phyloP scores from a whole-genome alignment of 2,329 filamentous ascomycete species.

The Torrubiella hemipterigena region DNA sequence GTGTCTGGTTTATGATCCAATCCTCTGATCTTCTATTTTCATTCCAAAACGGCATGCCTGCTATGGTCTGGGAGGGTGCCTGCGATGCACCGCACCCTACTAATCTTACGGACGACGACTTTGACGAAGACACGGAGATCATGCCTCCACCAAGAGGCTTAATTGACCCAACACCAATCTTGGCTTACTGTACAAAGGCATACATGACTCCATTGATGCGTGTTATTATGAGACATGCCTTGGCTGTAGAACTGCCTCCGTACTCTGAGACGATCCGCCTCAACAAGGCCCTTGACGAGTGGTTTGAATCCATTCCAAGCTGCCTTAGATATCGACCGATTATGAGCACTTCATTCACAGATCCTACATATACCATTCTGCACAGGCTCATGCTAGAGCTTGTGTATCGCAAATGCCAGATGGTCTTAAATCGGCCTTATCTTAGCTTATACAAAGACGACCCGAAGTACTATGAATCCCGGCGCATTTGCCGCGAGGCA shows the following conservation, averaged over 20 bases:
- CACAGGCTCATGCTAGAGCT: conserved; percentile 35
- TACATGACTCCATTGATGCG: conserved; percentile 29
- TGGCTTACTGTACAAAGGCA: conserved; percentile 31
- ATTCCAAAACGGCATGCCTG: conserved; percentile 40
- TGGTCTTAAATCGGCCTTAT: conserved; percentile 37
- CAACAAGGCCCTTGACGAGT: conserved; percentile 26
- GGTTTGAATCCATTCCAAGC: conserved; percentile 21
- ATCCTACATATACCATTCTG: conserved; percentile 32
- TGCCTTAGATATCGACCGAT: conserved; percentile 29
- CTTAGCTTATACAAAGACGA: conserved; percentile 27
- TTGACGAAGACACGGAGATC: conserved; percentile 30
- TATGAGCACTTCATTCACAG: conserved; percentile 27
- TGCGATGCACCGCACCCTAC: conserved; percentile 32
- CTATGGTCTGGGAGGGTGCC: conserved; percentile 33
- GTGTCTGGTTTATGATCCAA: conserved; percentile 35
- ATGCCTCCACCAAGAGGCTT: conserved; percentile 29
- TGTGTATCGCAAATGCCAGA: conserved; percentile 35
- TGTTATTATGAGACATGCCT: conserved; percentile 27
- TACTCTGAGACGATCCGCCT: conserved; percentile 23
- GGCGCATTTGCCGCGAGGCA: conserved; percentile 27
- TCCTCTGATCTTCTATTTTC: conserved; percentile 35
- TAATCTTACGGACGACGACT: conserved; percentile 38
- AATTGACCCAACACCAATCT: conserved; percentile 28
- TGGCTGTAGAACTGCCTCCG: conserved; percentile 22
- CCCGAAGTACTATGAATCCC: conserved; percentile 23